Evolutionary conservation across 495 filamentous ascomycete genomes (phyloP), one percentile per base, ranked within the genome.

Genomic region (Neurospora sp.): DNA sequence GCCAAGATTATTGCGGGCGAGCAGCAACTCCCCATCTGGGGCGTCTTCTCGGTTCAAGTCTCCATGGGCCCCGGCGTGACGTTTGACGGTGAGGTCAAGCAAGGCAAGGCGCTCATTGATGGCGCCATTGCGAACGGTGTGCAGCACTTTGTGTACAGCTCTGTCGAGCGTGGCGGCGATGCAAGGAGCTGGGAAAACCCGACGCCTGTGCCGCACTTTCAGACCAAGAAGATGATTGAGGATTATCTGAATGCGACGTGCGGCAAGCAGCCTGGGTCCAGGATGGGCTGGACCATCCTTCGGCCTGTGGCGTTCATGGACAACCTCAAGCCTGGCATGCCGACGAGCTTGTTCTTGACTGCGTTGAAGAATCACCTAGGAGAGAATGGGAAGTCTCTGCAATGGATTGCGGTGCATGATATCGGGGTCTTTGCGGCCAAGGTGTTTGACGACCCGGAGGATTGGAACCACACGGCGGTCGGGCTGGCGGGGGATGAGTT

Each of bases 251-350:
- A 77, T 18, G 73, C 40, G 4, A 80, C 77, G 2, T 75, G 74
- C 18, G 69, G 69, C 18, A 78, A 79, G 27, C 69, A 76, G n/a
- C 41, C 74, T 10, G 80, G 79, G 0, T 75, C 72, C 8, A 69
- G 61, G 9, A 90, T 92, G 88, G 73, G 76, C 4, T 91, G 87
- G 86, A 87, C 86, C 0, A 87, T 91, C 35, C 78, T 91, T 4
- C 85, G 89, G n/a, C 89, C 91, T 0, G 85, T 86, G 0, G 87
- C 87, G 0, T 94, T 93, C 80, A 87, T 91, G 81, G 91, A 93
- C 8, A 91, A 90, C 75, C 77, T 91, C 20, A 83, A 80, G 0
- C 86, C 87, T 0, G 86, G 85, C 38, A 88, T 91, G 75, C 73
- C 82, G 14, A 89, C 87, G 44, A 90, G 88, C 72, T 82, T 89